Base-by-base conservation (phyloP, 768 basidiomycete species). In the Xerocomellus dryophilus region DNA sequence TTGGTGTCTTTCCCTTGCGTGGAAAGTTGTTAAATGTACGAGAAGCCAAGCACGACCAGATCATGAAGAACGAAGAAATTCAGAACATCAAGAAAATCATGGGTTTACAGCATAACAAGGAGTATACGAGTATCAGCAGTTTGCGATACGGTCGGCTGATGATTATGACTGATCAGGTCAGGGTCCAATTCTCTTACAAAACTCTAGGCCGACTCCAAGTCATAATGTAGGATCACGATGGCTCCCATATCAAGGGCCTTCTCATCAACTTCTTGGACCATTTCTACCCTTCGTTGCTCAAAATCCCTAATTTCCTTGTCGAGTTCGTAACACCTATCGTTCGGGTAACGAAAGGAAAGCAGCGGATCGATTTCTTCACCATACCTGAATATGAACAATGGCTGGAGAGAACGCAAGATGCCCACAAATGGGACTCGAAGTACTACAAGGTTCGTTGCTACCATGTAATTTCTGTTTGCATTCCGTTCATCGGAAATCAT, bases 211-310 rank as follows among this genome's bases (percentile, higher is more conserved):
- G 48, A 43, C 39, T 38, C 43, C 7, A 20, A 43, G 8, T 52
- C n/a, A 27, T 40, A 5, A 43, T 46, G 4, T 66, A 97, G 93
- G 97, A 99, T 83, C 93, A 98, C 73, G 97, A 99, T 73, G 97
- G 97, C 47, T 98, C 97, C n/a, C 97, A 99, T 74, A 99, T 99
- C 76, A 99, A 99, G 72, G 97, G 97, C n/a, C 82, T 98, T 8
- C 79, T 99, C 45, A 95, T 99, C 75, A 99, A 99, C 73, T 98
- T 94, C 71, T 75, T 99, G 56, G 97, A 98, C 65, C 89, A 95
- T 68, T 98, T 94, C 71, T 98, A 88, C 71, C 97, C 97, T 1
- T 97, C 96, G 2, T 77, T 99, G 20, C 79, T 99, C 53, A 93
- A 86, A 68, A 72, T 97, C 17, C 88, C 92, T 1, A 85, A 88